Evolutionary conservation across 2,329 filamentous ascomycete species (phyloP).

Genomic region (Lachnellula suecica): DNA sequence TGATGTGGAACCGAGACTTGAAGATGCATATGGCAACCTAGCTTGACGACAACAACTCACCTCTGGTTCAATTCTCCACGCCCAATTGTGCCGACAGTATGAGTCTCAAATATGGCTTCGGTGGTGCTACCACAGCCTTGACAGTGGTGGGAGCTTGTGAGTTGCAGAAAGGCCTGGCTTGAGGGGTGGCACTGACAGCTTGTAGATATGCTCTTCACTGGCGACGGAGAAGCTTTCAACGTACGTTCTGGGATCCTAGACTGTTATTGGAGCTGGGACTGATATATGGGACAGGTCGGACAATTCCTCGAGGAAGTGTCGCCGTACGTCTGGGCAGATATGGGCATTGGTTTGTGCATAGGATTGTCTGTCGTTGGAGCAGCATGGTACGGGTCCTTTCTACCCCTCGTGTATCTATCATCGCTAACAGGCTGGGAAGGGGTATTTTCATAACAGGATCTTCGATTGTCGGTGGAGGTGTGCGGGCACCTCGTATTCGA

Average conservation of each 20-base stretch:
- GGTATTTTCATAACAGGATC: slow-evolving; percentile 98
- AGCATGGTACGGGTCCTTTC: slow-evolving; percentile 69
- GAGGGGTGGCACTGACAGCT: slow-evolving; percentile 25
- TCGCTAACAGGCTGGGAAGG: slow-evolving; percentile 51
- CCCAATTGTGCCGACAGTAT: slow-evolving; percentile 45
- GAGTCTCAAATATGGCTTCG: slow-evolving; percentile 71
- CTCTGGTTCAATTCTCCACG: slow-evolving; percentile 4
- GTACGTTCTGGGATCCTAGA: slow-evolving; percentile 47
- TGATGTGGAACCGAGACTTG: not conserved
- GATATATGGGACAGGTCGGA: slow-evolving; percentile 63
- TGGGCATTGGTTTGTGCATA: slow-evolving; percentile 93
- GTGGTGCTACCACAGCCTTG: slow-evolving; percentile 67
- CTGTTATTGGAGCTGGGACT: slow-evolving; percentile 17
- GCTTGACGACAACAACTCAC: slow-evolving; percentile 12
- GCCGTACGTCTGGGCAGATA: slow-evolving; percentile 87
- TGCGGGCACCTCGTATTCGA: slow-evolving; percentile 93
- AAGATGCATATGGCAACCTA: slow-evolving; percentile 10
- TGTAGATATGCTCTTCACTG: slow-evolving; percentile 97
- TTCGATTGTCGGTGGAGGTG: slow-evolving; percentile 94
- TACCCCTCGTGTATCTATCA: not conserved
- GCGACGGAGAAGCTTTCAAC: slow-evolving; percentile 94
- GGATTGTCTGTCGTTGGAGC: slow-evolving; percentile 94
- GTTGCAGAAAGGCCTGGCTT: slow-evolving; percentile 40
- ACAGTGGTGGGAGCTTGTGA: slow-evolving; percentile 77
- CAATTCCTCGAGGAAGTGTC: slow-evolving; percentile 92